A percentile compares a stretch with the other conserved stretches of the same genome.
phyloP scores from a whole-genome alignment of 768 basidiomycete genomes.

The Tulasnella sp. region DNA sequence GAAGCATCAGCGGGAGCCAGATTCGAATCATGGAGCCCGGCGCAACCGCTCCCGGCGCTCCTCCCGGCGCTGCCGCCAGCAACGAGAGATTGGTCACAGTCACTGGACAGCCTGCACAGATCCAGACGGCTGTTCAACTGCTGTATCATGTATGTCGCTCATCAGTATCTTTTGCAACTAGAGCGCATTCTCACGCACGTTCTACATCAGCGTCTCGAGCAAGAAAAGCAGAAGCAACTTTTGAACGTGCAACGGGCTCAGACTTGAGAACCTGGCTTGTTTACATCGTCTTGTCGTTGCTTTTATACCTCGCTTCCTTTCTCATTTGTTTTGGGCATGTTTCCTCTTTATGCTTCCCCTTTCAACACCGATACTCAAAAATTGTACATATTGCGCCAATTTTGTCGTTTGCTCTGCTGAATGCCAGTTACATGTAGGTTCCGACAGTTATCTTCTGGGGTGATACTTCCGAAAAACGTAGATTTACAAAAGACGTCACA shows the following conservation, averaged over 20 bases:
- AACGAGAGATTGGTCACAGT: constrained; percentile 93
- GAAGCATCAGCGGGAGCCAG: constrained; percentile 88
- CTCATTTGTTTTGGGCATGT: background rate
- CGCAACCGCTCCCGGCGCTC: constrained; percentile 46
- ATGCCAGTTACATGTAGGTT: background rate
- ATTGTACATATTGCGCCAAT: background rate
- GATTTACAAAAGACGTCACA: too few relatives aligned
- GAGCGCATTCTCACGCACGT: background rate
- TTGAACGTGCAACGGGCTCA: constrained; percentile 5
- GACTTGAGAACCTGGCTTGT: background rate
- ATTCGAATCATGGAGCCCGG: constrained; percentile 99
- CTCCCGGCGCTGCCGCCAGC: constrained; percentile 48
- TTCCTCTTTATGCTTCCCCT: background rate
- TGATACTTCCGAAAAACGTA: background rate
- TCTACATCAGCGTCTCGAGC: constrained; percentile 62
- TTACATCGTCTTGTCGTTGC: background rate
- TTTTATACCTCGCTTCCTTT: background rate
- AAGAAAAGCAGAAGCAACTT: constrained; percentile 84
- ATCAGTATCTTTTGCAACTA: background rate
- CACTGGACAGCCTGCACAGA: constrained; percentile 88
- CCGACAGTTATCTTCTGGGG: background rate
- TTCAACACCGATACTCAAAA: background rate
- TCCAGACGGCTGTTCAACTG: constrained; percentile 92
- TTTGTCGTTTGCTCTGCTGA: background rate
- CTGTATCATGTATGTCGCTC: constrained; percentile 34